Base-by-base conservation (phyloP, 73 alveolate genomes). In the Paramecium caudatum region DNA sequence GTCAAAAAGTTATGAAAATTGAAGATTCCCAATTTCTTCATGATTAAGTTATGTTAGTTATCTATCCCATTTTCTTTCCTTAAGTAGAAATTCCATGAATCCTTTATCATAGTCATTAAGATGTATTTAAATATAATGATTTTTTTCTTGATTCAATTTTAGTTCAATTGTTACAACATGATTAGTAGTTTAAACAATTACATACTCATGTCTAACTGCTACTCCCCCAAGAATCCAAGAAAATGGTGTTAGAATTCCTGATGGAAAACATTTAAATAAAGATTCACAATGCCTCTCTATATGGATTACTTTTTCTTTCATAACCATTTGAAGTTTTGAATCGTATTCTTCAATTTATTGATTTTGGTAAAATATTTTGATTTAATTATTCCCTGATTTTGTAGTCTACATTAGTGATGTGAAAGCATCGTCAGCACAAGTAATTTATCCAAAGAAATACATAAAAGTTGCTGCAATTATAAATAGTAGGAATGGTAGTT, bases 181-280 rank as follows among this genome's bases (percentile, higher is more conserved):
- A 34, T 37, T 68, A 8, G 19, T 37, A 25, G 84, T 68, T 34
- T 68, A 9, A 30, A 68, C 10, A 25, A 68, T 3, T 17, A 68
- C 19, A 37, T 34, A 68, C n/a, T 68, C 84, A 68, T 68, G 84
- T 37, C 84, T 68, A 1, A 68, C 50, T 25, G 84, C 47, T 0
- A 37, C 47, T n/a, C 84, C 84, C 19, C 84, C 84, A 25, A 68
- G 25, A 16, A 68, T 34, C 84, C 84, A 68, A 2, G 84, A 13
- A 34, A 68, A 43, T 3, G 84, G 84, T 13, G 84, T 68, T 34
- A 68, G 34, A 34, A 68, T 68, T 37, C 84, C 84, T n/a, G 84
- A 68, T 13, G 84, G 84, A 68, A 68, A 10, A 15, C 50, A 37
- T 68, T 68, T 68, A 68, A 68, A 68, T 68, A 68, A 37, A 3